phyloP scores from a whole-genome alignment of 1,284 basidiomycete species.

The Malassezia yamatoensis region DNA sequence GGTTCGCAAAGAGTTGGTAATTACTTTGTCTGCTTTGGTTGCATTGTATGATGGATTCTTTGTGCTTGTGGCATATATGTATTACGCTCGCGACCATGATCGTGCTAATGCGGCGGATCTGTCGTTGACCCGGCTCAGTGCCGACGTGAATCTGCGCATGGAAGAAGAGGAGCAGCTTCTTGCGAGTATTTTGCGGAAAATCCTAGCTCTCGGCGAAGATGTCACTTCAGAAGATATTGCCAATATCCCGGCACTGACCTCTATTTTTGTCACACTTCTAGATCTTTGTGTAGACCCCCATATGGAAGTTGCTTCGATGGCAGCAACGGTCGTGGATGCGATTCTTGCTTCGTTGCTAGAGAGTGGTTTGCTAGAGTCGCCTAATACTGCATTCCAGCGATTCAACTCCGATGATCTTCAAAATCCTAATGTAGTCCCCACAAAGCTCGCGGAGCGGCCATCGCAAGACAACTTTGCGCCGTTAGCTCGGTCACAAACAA shows the following conservation, averaged over 20 bases:
- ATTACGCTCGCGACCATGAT: slow-evolving; percentile 64
- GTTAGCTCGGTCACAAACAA: too few species aligned
- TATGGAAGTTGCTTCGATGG: slow-evolving; percentile 78
- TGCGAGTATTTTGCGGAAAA: slow-evolving; percentile 60
- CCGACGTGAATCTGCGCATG: slow-evolving; percentile 9
- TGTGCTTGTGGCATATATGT: slow-evolving; percentile 87
- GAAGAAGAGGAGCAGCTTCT: slow-evolving; percentile 56
- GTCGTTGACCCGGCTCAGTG: background rate
- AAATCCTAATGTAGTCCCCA: slow-evolving; percentile 3
- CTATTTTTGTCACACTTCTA: slow-evolving; percentile 76
- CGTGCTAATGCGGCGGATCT: slow-evolving; percentile 3
- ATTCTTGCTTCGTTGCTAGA: slow-evolving; percentile 78
- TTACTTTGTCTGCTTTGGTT: slow-evolving; percentile 82
- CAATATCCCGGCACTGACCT: slow-evolving; percentile 77
- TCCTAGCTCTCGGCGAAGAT: slow-evolving; percentile 53
- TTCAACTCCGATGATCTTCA: background rate
- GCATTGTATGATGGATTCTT: slow-evolving; percentile 95
- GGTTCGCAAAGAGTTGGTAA: slow-evolving; percentile 85
- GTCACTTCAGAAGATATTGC: slow-evolving; percentile 68
- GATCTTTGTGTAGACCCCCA: slow-evolving; percentile 89
- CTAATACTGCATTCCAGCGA: slow-evolving; percentile 15
- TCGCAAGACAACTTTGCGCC: too few species aligned
- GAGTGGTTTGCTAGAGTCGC: slow-evolving; percentile 61
- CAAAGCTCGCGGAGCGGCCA: background rate
- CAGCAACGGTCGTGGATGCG: slow-evolving; percentile 84